phyloP scores from a whole-genome alignment of 345 rosid species.

The Toxicodendron radicans region DNA sequence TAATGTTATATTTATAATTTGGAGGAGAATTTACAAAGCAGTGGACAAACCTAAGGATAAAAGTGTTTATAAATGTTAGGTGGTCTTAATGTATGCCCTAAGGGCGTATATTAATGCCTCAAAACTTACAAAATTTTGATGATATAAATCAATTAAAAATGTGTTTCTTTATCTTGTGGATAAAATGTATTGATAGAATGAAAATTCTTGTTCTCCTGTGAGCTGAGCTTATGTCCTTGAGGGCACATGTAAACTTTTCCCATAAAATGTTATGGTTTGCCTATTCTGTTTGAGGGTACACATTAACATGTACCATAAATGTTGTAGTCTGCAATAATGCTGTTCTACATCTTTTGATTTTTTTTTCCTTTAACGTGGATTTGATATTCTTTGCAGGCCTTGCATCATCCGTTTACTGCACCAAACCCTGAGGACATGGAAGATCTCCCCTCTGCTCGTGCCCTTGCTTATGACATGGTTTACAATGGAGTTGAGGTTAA shows the following conservation, averaged over 20 bases:
- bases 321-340: background rate
- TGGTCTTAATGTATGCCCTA: too few relatives aligned
- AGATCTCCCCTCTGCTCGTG: slow-evolving; percentile 84
- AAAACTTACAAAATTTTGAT: too few relatives aligned
- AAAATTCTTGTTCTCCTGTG: too few relatives aligned
- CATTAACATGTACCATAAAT: background rate
- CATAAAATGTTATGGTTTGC: background rate
- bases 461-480: slow-evolving; percentile 98
- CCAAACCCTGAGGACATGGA: slow-evolving; percentile 88
- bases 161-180: too few relatives aligned
- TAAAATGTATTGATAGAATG: too few relatives aligned
- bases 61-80: background rate
- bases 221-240: too few relatives aligned
- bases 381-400: slow-evolving; percentile 49
- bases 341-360: background rate
- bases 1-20: too few relatives aligned
- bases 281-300: too few relatives aligned
- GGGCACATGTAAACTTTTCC: too few relatives aligned
- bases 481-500: slow-evolving; percentile 95
- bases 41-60: background rate
- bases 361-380: slow-evolving; percentile 10
- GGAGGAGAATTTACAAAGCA: too few relatives aligned
- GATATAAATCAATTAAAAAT: too few relatives aligned
- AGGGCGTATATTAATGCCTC: too few relatives aligned
- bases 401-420: slow-evolving; percentile 98